phyloP scores from a whole-genome alignment of 768 basidiomycete genomes.

The Trametes punicea region DNA sequence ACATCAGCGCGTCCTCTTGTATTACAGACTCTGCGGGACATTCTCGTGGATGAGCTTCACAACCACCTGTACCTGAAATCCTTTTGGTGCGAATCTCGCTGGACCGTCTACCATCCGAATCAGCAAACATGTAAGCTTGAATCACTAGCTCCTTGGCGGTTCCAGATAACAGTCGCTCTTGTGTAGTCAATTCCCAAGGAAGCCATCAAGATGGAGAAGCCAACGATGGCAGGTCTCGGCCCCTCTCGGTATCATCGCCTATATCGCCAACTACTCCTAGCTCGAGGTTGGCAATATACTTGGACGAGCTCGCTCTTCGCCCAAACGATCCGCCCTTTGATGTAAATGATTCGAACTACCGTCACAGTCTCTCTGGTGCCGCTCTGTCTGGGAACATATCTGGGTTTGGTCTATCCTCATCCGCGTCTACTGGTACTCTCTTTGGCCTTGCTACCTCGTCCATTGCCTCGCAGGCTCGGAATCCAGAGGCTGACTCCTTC shows the following conservation, averaged over 20 bases:
- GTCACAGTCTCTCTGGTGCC: conserved; percentile 21
- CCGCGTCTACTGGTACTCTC: conserved; percentile 22
- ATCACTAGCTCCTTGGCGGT: conserved; percentile 1
- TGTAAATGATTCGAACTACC: conserved; percentile 41
- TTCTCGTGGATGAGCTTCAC: conserved; percentile 92
- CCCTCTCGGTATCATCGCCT: conserved; percentile 37
- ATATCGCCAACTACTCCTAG: conserved; percentile 38
- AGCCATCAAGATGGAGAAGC: conserved; percentile 32
- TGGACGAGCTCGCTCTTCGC: conserved; percentile 61
- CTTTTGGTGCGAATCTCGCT: conserved; percentile 93
- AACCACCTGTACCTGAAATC: conserved; percentile 96
- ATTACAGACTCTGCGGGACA: conserved; percentile 80
- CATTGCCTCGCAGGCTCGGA: conserved; percentile 31
- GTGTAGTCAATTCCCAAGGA: conserved; percentile 61
- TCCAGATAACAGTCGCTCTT: conserved; percentile 42
- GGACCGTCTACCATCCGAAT: conserved; percentile 78
- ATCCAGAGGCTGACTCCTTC: conserved; percentile 93
- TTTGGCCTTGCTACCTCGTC: conserved; percentile 17
- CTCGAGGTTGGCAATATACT: conserved; percentile 57
- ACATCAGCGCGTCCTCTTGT: background rate
- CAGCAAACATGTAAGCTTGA: conserved; percentile 67
- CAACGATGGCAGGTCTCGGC: conserved; percentile 3
- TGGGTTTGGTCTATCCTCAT: conserved; percentile 17
- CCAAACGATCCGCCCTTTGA: conserved; percentile 80
- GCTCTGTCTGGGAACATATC: conserved; percentile 15